A percentile compares a stretch with the other conserved stretches of the same genome.
Evolutionary conservation across 2,329 filamentous ascomycete genomes (phyloP).

Genomic region (Exophiala dermatitidis): DNA sequence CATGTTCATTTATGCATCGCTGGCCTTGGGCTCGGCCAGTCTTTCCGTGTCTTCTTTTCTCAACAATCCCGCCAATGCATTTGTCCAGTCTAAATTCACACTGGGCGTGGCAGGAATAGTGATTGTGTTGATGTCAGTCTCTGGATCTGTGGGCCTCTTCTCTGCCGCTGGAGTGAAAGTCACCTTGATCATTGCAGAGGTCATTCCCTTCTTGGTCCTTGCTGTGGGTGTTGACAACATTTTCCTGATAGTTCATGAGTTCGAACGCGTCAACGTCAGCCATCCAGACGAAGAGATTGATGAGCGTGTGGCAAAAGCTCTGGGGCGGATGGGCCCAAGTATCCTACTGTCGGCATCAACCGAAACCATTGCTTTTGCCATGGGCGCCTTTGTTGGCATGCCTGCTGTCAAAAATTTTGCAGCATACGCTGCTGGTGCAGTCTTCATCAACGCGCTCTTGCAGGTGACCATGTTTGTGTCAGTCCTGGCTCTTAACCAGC

Average conservation of each 20-base stretch:
- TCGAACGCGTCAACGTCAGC: constrained; percentile 87
- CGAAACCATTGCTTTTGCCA: constrained; percentile 85
- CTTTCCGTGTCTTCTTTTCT: constrained; percentile 69
- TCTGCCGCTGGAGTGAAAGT: constrained; percentile 88
- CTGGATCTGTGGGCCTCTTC: constrained; percentile 88
- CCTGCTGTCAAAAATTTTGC: constrained; percentile 97
- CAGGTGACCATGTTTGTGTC: constrained; percentile 97
- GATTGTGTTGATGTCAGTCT: constrained; percentile 96
- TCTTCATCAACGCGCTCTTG: constrained; percentile 92
- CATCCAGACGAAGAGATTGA: constrained; percentile 84
- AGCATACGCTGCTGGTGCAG: constrained; percentile 88
- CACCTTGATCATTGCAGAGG: constrained; percentile 94
- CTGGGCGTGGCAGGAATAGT: constrained; percentile 89
- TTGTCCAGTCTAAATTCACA: constrained; percentile 95
- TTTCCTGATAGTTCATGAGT: constrained; percentile 96
- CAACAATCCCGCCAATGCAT: constrained; percentile 69
- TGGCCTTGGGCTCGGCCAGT: constrained; percentile 83
- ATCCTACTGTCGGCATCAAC: constrained; percentile 93
- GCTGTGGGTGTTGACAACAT: constrained; percentile 98
- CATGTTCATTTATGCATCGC: constrained; percentile 96
- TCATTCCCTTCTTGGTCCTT: constrained; percentile 93
- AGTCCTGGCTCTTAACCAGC: constrained; percentile 83
- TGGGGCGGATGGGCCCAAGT: constrained; percentile 95
- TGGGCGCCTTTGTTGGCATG: constrained; percentile 94
- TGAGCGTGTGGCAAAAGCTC: constrained; percentile 72